Percentiles rank a stretch among this genome's conserved stretches.
Evolutionary conservation across 768 basidiomycete species (phyloP).

Genomic region (Lentinus brumalis): DNA sequence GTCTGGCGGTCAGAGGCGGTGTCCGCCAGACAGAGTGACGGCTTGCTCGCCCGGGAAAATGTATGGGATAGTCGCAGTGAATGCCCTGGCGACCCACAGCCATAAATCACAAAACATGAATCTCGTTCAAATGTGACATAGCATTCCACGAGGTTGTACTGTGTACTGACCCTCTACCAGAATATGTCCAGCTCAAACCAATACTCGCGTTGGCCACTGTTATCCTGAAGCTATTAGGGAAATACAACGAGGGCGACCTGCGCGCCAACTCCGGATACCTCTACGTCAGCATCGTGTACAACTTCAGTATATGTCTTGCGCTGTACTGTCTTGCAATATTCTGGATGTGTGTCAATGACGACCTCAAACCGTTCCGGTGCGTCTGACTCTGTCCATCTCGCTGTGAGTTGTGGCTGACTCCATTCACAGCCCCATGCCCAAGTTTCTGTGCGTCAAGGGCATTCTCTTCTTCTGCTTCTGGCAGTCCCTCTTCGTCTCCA

Average conservation of each 20-base stretch:
- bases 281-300: constrained; percentile 86
- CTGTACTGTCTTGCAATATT: constrained; percentile 95
- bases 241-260: constrained; percentile 89
- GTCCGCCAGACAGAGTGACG: no score
- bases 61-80: no score
- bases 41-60: no score
- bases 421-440: constrained; percentile 75
- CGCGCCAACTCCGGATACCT: constrained; percentile 86
- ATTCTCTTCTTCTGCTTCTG: constrained; percentile 99
- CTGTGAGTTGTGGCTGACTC: background rate
- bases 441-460: constrained; percentile 98
- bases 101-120: no score
- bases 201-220: constrained; percentile 82
- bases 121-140: no score
- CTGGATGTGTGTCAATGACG: constrained; percentile 90
- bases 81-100: no score
- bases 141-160: no score
- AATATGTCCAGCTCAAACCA: constrained; percentile 98
- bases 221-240: constrained; percentile 82
- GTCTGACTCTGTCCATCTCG: constrained; percentile 23
- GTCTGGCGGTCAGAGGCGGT: no score
- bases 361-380: constrained; percentile 86
- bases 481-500: constrained; percentile 87
- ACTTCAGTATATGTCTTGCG: constrained; percentile 75
- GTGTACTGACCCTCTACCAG: constrained; percentile 41